Percentiles rank a stretch among this genome's conserved stretches.
Evolutionary conservation across 75 land plant species (phyloP).

Genomic region (Pinus albicaulis): DNA sequence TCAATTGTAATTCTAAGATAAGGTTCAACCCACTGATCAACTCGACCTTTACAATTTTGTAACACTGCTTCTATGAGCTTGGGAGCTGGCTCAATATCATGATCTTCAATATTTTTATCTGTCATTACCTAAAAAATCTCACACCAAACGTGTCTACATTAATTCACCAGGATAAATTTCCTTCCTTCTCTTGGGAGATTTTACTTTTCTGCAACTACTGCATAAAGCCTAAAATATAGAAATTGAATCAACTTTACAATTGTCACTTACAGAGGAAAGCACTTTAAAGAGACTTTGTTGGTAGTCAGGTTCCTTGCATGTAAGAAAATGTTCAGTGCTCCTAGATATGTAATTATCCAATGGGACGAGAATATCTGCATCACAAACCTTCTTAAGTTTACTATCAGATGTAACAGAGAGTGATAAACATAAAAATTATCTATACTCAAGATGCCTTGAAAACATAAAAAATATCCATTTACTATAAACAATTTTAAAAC

Average conservation of each 20-base stretch:
- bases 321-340: conserved; percentile 88
- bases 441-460: background rate
- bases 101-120: conserved; percentile 84
- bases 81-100: conserved; percentile 95
- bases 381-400: background rate
- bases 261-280: conserved; percentile 70
- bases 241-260: background rate
- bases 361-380: conserved; percentile 92
- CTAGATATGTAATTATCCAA: conserved; percentile 97
- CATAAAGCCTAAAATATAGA: background rate
- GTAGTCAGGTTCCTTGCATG: conserved; percentile 95
- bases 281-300: conserved; percentile 93
- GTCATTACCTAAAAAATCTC: conserved; percentile 61
- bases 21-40: conserved; percentile 98
- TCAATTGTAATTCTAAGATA: conserved; percentile 83
- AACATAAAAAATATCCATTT: background rate
- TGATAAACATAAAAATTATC: background rate
- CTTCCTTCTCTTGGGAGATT: background rate
- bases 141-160: background rate
- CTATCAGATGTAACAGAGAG: background rate
- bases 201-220: background rate
- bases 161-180: background rate
- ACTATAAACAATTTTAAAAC: background rate
- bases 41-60: conserved; percentile 95
- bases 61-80: conserved; percentile 95